These are phyloP conservation scores for Ogataea degrootiae DNA, from an alignment of 805 yeast genomes.

Conservation along the genomic window DNA sequence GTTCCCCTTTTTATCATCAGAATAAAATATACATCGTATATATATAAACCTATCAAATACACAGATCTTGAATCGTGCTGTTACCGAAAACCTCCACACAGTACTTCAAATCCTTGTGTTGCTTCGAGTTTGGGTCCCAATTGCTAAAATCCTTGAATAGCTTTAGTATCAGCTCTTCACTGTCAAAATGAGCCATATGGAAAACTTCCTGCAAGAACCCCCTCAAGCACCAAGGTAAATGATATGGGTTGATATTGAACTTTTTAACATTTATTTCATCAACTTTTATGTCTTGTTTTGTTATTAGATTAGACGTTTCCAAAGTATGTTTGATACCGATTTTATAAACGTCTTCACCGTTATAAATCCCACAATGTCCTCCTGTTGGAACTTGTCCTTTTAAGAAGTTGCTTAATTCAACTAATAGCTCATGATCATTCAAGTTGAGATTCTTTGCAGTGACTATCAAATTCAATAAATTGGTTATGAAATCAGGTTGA, in stretches of 20 bases:
- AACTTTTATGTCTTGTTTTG: conserved; percentile 33
- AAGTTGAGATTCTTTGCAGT: conserved; percentile 24
- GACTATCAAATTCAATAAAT: conserved; percentile 23
- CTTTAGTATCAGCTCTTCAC: conserved; percentile 38
- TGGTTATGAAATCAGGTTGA: conserved; percentile 39
- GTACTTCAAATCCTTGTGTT: conserved; percentile 75
- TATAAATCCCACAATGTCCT: conserved; percentile 72
- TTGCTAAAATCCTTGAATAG: conserved; percentile 56
- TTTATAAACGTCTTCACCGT: conserved; percentile 63
- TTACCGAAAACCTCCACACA: conserved; percentile 28
- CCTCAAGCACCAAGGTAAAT: conserved; percentile 89
- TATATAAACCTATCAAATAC: background rate
- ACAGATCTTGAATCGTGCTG: conserved; percentile 10
- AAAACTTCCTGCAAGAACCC: conserved; percentile 67
- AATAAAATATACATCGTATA: too few species aligned
- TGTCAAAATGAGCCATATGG: conserved; percentile 45
- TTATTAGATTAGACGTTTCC: conserved; percentile 62
- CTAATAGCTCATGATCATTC: conserved; percentile 28
- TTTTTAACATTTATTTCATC: conserved; percentile 35
- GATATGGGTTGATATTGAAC: conserved; percentile 72
- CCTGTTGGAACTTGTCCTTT: conserved; percentile 72
- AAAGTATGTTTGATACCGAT: conserved; percentile 67
- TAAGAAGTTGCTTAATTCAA: conserved; percentile 66
- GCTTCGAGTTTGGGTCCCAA: conserved; percentile 82
- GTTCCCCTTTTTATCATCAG: background rate